Evolutionary conservation across 2,329 filamentous ascomycete genomes (phyloP), one percentile per base, ranked within the genome.

Genomic region (Aureobasidium lini): DNA sequence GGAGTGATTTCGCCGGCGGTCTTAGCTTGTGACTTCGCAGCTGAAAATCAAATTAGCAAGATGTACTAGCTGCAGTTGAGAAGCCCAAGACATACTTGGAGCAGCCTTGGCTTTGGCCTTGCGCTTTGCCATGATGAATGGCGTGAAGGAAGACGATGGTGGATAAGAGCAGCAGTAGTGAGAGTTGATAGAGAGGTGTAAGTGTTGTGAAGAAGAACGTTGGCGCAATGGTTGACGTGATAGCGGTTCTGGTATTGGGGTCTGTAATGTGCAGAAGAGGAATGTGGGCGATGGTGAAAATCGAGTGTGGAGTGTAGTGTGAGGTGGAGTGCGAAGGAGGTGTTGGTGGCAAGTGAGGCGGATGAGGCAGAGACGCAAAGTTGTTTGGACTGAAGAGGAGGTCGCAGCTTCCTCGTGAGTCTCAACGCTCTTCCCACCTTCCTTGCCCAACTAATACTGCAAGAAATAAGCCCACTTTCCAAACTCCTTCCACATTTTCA

Each of bases 401-500:
- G 15, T 13, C 4, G 44, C 44, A 6, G 16, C 15, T 47, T 47
- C 29, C 11, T n/a, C 13, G 9, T 29, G 28, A 46, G 43, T 3
- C 1, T 46, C 4, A 23, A 23, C 23, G 23, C 23, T 23, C 23
- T 23, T 23, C 23, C 23, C 28, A 9, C 11, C 6, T 1, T 15
- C 7, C 39, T 39, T 43, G 18, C 39, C 37, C 18, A 16, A 28
- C 16, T 32, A 57, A 7, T 48, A 47, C 23, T 47, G 32, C 18
- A 57, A 40, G 7, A 29, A 31, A 57, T 37, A 13, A 13, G 54
- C 54, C 42, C 31, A 47, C 28, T 10, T 39, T 43, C 32, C 15
- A 31, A 57, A 57, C 34, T 57, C 34, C 23, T 13, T 10, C 54
- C 54, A 57, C 54, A 57, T 32, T 9, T 29, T 18, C 23, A 57